A percentile compares a stretch with the other conserved stretches of the same genome.
Evolutionary conservation across 345 rosid species (phyloP).

Genomic region (Trapa bicornis): DNA sequence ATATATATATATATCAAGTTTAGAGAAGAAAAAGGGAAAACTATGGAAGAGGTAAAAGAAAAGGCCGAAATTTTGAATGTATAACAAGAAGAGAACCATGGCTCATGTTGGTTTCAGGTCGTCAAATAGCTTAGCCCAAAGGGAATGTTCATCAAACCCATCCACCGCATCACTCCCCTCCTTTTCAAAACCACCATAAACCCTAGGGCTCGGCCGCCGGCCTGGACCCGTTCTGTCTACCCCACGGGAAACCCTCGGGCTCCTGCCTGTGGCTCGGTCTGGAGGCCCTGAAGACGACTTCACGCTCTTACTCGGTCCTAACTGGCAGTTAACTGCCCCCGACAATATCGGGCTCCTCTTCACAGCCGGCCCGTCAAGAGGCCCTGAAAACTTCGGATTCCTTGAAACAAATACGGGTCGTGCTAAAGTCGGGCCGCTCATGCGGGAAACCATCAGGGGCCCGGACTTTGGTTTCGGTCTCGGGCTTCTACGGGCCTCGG

Average conservation of each 20-base stretch:
- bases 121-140: constrained; percentile 56
- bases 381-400: constrained; percentile 42
- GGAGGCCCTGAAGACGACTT: not conserved
- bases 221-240: constrained; percentile 23
- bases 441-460: constrained; percentile 1
- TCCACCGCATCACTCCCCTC: constrained; percentile 8
- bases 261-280: not conserved
- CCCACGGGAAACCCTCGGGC: constrained; percentile 1
- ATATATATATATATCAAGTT: no score
- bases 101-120: constrained; percentile 73
- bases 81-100: not conserved
- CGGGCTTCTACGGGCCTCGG: constrained; percentile 4
- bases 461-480: constrained; percentile 33
- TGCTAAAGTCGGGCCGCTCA: not conserved
- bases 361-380: constrained; percentile 15
- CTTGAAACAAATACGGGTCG: constrained; percentile 25
- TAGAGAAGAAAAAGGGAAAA: no score
- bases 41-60: no score
- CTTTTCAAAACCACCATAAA: constrained; percentile 3
- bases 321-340: not conserved
- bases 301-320: not conserved
- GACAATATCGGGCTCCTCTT: constrained; percentile 13
- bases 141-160: constrained; percentile 29
- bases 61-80: no score
- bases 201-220: constrained; percentile 14